Conservation (phyloP, 345 rosid species). For the Lepidium didymum region DNA sequence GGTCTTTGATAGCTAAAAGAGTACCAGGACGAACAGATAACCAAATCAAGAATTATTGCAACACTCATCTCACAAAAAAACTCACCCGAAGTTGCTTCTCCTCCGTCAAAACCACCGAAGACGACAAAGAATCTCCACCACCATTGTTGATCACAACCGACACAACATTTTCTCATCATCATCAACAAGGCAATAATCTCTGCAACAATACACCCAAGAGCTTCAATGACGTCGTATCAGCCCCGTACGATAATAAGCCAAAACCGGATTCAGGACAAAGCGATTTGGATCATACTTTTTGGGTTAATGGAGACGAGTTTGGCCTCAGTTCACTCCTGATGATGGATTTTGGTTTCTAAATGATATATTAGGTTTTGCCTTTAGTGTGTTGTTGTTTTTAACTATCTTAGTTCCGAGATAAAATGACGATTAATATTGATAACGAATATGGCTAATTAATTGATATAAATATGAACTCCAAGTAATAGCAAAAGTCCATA, state of each 20-base stretch:
- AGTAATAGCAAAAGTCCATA: no score
- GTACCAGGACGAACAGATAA: slow-evolving; percentile 60
- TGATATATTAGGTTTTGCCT: slow-evolving; percentile 13
- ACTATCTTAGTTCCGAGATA: background rate
- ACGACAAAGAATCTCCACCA: background rate
- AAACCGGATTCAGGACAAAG: background rate
- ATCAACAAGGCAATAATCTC: slow-evolving; percentile 43
- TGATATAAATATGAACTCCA: no score
- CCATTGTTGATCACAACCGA: slow-evolving; percentile 35
- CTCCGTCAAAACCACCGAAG: background rate
- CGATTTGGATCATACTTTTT: slow-evolving; percentile 17
- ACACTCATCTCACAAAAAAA: slow-evolving; percentile 42
- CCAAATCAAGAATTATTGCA: slow-evolving; percentile 60
- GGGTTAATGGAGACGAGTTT: slow-evolving; percentile 28
- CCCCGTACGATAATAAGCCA: background rate
- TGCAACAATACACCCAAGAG: slow-evolving; percentile 18
- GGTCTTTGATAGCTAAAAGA: slow-evolving; percentile 59
- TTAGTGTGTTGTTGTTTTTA: background rate
- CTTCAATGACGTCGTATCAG: background rate
- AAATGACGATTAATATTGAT: no score
- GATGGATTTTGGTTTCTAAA: slow-evolving; percentile 31
- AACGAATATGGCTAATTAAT: no score
- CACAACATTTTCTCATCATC: slow-evolving; percentile 50
- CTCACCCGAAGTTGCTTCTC: slow-evolving; percentile 19
- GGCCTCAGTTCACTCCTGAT: slow-evolving; percentile 21